Conservation (phyloP, 257 asterid species). For the Salvia splendens region DNA sequence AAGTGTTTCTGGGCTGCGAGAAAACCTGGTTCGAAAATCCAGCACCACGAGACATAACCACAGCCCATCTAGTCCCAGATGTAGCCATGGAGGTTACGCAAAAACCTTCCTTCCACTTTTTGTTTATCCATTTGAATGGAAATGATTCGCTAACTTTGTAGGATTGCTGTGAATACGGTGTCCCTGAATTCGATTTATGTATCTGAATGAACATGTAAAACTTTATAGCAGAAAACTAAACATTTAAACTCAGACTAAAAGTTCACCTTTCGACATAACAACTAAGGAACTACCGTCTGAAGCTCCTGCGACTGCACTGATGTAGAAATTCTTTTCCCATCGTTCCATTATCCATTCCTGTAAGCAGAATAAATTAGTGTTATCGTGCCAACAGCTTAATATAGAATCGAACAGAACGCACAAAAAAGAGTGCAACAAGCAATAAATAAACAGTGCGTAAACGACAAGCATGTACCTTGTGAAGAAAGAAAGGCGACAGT, state of each 20-base stretch:
- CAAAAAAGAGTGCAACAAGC: background rate
- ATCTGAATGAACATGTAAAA: constrained; percentile 19
- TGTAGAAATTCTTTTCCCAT: constrained; percentile 79
- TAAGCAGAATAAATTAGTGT: constrained; percentile 23
- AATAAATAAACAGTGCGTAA: background rate
- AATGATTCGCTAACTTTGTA: constrained; percentile 87
- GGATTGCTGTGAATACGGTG: constrained; percentile 71
- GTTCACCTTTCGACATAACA: constrained; percentile 82
- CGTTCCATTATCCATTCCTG: constrained; percentile 92
- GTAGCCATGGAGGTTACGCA: constrained; percentile 86
- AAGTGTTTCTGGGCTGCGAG: background rate
- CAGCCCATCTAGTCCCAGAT: constrained; percentile 76
- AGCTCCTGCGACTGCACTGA: constrained; percentile 84
- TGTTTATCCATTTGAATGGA: constrained; percentile 95
- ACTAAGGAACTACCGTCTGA: constrained; percentile 71
- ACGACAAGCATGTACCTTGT: constrained; percentile 46
- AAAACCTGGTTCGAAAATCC: constrained; percentile 78
- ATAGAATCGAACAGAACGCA: background rate
- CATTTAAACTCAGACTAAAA: background rate
- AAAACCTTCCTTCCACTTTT: constrained; percentile 87
- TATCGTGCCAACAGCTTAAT: constrained; percentile 3
- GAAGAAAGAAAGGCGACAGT: constrained; percentile 66
- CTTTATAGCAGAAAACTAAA: background rate
- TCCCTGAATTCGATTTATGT: constrained; percentile 47
- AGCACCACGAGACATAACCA: constrained; percentile 86